Evolutionary conservation across 176 grass and related monocot species (phyloP), one percentile per base, ranked within the genome.

Genomic region (Stipa capillata): DNA sequence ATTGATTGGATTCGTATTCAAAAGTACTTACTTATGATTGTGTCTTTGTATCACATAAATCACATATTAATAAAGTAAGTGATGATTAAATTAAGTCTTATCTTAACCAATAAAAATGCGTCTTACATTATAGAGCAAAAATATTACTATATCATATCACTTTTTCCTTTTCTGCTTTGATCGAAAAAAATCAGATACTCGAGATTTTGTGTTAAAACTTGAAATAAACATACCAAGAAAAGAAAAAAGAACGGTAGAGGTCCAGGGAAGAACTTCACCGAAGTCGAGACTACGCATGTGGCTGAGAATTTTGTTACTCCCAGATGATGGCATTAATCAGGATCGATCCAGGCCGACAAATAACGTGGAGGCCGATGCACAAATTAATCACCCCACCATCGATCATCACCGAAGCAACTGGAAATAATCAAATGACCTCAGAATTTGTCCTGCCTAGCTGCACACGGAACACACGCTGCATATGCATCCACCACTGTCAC

Each of bases 401-500:
- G n/a, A 35, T 10, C 56, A 53, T 20, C 45, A n/a, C 4, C 67
- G 73, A 25, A 25, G 57, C 37, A 87, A 72, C 72, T 8, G 44
- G 44, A 43, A 50, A 60, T 44, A 84, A 79, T 75, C 76, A 76
- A 89, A 89, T 68, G 60, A 69, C 69, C 65, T 32, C 43, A 69
- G 70, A 49, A 69, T 84, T 80, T 84, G 86, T 80, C 86, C 53
- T 60, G 69, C 69, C 59, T 80, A 28, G 23, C 32, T 69, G 20
- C 32, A 27, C 39, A 65, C 60, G 84, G 78, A 40, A 87, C 42
- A 76, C 69, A 21, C 69, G 4, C 59, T 35, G 75, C 86, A n/a
- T n/a, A 35, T 43, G 74, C 83, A 44, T 10, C n/a, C 65, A 4
- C 16, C 73, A n/a, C 29, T 0, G 28, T 45, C 65, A 45, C 39